Conservation (phyloP, 208 protist species). For the Acanthamoeba culbertsoni region DNA sequence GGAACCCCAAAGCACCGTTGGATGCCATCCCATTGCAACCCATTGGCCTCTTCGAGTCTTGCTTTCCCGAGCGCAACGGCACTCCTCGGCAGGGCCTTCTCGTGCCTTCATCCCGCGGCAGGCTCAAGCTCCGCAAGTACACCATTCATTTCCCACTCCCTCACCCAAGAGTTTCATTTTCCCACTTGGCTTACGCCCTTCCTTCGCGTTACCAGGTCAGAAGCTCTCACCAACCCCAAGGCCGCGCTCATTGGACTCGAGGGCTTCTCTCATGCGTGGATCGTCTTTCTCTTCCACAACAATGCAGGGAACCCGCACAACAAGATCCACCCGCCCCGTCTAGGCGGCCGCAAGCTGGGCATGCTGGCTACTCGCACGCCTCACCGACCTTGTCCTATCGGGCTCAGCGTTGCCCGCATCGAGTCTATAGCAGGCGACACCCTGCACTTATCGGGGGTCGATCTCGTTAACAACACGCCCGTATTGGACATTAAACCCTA, state of each 20-base stretch:
- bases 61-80: conserved; percentile 66
- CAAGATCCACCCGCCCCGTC: conserved; percentile 69
- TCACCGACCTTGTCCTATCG: conserved; percentile 81
- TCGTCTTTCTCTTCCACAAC: conserved; percentile 81
- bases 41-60: conserved; percentile 71
- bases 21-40: neutral
- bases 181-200: neutral
- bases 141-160: neutral
- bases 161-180: neutral
- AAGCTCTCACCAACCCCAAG: conserved; percentile 57
- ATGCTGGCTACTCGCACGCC: conserved; percentile 80
- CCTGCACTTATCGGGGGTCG: conserved; percentile 64
- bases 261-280: conserved; percentile 80
- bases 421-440: conserved; percentile 45
- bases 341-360: conserved; percentile 76
- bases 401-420: conserved; percentile 33
- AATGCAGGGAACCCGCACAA: conserved; percentile 66
- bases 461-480: conserved; percentile 75
- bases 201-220: neutral
- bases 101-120: conserved; percentile 56
- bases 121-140: conserved; percentile 13
- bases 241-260: conserved; percentile 78
- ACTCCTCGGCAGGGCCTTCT: conserved; percentile 73
- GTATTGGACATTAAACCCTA: conserved; percentile 81
- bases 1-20: neutral